These are phyloP conservation scores for Caloboletus inedulis DNA, from an alignment of 1,284 basidiomycete genomes.

Conservation along the genomic window DNA sequence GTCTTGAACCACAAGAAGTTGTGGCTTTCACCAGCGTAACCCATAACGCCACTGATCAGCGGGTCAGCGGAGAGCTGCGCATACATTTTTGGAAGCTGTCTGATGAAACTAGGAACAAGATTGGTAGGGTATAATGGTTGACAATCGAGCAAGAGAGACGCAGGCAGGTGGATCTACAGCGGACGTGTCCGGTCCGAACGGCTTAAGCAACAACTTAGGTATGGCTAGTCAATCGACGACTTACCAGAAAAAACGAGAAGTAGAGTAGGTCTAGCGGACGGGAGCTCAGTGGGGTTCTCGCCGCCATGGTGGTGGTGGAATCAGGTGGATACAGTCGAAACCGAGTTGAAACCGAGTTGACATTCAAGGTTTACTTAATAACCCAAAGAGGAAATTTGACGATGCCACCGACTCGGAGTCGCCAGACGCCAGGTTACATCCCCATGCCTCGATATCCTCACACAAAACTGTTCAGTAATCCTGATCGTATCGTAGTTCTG, in stretches of 20 bases:
- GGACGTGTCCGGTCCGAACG: not conserved
- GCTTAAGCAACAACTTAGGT: not conserved
- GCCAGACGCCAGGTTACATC: too few relatives aligned
- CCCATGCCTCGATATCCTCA: slow-evolving; percentile 42
- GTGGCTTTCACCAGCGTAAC: slow-evolving; percentile 36
- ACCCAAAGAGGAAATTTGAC: not conserved
- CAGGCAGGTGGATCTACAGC: slow-evolving; percentile 57
- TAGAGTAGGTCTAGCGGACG: slow-evolving; percentile 65
- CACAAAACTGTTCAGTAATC: slow-evolving; percentile 42
- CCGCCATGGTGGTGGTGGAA: not conserved
- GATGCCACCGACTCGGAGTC: not conserved
- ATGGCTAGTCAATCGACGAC: slow-evolving; percentile 13
- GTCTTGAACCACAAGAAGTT: slow-evolving; percentile 63
- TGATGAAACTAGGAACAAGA: slow-evolving; percentile 46
- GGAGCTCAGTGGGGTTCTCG: slow-evolving; percentile 39
- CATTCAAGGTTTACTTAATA: not conserved
- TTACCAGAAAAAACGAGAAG: slow-evolving; percentile 59
- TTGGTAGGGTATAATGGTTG: slow-evolving; percentile 61
- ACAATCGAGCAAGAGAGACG: slow-evolving; percentile 64
- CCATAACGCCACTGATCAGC: slow-evolving; percentile 52
- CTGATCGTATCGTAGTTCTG: slow-evolving; percentile 40
- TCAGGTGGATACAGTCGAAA: too few relatives aligned
- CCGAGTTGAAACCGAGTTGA: not conserved
- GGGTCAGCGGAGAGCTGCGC: slow-evolving; percentile 58
- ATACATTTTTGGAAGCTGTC: slow-evolving; percentile 45